These are phyloP conservation scores for Hsuehochloa calcarea DNA, from an alignment of 176 grass and related monocot species.

Conservation along the genomic window DNA sequence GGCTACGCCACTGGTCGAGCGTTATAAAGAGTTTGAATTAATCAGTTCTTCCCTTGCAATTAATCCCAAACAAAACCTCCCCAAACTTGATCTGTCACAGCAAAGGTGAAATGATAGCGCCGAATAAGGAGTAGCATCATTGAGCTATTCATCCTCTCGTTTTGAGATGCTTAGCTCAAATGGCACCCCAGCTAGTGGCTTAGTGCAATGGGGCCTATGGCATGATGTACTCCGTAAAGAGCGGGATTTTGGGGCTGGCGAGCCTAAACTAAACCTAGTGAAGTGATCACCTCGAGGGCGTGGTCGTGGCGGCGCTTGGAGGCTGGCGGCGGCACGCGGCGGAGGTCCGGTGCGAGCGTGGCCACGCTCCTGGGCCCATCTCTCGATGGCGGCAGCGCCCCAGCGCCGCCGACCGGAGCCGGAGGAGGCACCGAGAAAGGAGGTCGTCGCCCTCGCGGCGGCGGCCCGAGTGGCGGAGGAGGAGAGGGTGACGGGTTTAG, in stretches of 20 bases:
- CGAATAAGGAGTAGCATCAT: not conserved
- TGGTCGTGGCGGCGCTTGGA: conserved; percentile 54
- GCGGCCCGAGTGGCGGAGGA: not conserved
- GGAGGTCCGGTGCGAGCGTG: conserved; percentile 37
- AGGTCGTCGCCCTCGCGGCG: not conserved
- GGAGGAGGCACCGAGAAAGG: conserved; percentile 42
- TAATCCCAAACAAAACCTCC: not conserved
- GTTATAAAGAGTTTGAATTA: not conserved
- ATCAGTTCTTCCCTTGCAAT: not conserved
- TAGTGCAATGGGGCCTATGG: too few species aligned
- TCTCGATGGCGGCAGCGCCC: conserved; percentile 40
- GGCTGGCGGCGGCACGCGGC: conserved; percentile 27
- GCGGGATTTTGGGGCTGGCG: not conserved
- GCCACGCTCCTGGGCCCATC: conserved; percentile 43
- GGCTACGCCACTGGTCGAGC: too few species aligned
- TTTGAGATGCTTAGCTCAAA: conserved; percentile 15
- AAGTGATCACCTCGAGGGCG: conserved; percentile 57
- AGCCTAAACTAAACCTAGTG: not conserved
- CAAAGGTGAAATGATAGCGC: not conserved
- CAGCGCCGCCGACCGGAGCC: conserved; percentile 23
- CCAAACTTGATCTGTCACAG: not conserved
- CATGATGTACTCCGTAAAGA: not conserved
- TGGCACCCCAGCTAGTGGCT: not conserved
- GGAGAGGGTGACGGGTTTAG: too few species aligned
- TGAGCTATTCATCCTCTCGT: not conserved